These are phyloP conservation scores for Didymella arachidicola DNA, from an alignment of 2,329 filamentous ascomycete species.

Conservation along the genomic window DNA sequence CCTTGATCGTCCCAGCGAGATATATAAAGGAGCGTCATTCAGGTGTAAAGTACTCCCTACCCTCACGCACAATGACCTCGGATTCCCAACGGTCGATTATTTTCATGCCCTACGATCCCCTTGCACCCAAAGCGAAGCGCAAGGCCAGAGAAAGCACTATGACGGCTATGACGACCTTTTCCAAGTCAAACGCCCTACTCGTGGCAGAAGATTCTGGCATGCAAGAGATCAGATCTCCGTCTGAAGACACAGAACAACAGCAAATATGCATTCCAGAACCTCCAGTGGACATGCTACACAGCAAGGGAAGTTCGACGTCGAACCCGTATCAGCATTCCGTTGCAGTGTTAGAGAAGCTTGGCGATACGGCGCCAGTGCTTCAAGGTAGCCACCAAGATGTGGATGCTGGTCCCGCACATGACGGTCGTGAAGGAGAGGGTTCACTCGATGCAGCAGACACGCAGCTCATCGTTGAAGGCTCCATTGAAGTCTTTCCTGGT, in stretches of 20 bases:
- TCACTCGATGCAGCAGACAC: not conserved
- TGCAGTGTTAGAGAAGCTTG: not conserved
- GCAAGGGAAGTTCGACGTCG: not conserved
- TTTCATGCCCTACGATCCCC: conserved; percentile 1
- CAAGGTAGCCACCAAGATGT: not conserved
- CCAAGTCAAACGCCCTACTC: not conserved
- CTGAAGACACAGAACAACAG: not conserved
- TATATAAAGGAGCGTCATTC: too few relatives aligned
- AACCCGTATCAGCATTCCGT: not conserved
- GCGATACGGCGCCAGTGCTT: not conserved
- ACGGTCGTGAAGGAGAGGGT: not conserved
- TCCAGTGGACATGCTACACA: not conserved
- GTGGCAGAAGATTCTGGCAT: not conserved
- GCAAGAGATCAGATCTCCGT: not conserved
- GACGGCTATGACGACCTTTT: not conserved
- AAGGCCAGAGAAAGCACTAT: not conserved
- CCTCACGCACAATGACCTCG: not conserved
- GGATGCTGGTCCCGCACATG: not conserved
- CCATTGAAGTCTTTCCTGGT: not conserved
- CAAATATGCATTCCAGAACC: not conserved
- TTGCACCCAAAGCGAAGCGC: not conserved
- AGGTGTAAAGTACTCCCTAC: too few relatives aligned
- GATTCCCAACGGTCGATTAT: not conserved
- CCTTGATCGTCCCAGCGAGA: too few relatives aligned
- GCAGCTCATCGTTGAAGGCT: not conserved